Conservation (phyloP, 139 green algal species). For the Chlorella sp. region DNA sequence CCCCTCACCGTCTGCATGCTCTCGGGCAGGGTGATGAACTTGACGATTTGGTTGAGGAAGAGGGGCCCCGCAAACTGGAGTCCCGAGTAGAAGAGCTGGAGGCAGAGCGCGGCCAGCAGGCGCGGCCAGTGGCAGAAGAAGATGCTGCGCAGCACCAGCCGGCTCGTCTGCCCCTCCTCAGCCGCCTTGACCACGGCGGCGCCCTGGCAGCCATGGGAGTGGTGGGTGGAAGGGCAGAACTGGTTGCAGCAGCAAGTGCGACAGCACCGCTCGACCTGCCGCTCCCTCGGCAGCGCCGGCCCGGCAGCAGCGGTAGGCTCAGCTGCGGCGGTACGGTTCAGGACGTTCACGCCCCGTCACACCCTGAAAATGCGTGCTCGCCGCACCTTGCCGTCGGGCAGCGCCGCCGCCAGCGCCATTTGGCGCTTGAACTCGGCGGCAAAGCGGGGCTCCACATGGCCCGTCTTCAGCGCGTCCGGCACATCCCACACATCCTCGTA, state of each 20-base stretch:
- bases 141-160: slow-evolving; percentile 34
- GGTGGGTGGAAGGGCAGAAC: neutral
- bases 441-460: slow-evolving; percentile 23
- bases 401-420: neutral
- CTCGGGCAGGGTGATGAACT: slow-evolving; percentile 33
- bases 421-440: neutral
- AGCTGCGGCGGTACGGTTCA: no score
- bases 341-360: no score
- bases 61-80: slow-evolving; percentile 54
- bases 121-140: slow-evolving; percentile 18
- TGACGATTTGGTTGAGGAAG: slow-evolving; percentile 56
- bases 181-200: slow-evolving; percentile 22
- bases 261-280: no score
- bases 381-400: slow-evolving; percentile 14
- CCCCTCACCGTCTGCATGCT: slow-evolving; percentile 11
- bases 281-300: no score
- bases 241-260: no score
- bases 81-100: slow-evolving; percentile 50
- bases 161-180: slow-evolving; percentile 17
- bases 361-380: no score
- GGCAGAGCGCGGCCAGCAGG: slow-evolving; percentile 30
- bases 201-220: neutral
- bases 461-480: slow-evolving; percentile 34
- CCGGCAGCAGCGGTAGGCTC: neutral
- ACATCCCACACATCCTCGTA: slow-evolving; percentile 42